These are phyloP conservation scores for Neurospora sp. DNA, from an alignment of 495 filamentous ascomycete genomes.

Conservation along the genomic window DNA sequence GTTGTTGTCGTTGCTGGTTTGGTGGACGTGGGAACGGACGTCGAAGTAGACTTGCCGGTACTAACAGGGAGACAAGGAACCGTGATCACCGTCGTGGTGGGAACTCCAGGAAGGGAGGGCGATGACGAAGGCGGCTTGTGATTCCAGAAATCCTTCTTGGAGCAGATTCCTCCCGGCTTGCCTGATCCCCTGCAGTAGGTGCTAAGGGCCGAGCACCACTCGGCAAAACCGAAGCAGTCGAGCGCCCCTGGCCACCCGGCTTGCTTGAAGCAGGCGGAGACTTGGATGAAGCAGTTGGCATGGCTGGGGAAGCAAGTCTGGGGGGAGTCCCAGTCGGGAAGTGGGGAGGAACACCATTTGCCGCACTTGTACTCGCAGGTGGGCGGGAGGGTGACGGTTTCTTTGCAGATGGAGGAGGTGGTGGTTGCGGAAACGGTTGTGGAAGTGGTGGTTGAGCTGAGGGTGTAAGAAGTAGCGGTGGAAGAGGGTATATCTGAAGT, in stretches of 20 bases:
- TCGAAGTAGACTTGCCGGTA: slow-evolving; percentile 19
- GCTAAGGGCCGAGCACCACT: slow-evolving; percentile 31
- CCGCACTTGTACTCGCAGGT: slow-evolving; percentile 42
- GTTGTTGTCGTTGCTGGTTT: slow-evolving; percentile 4
- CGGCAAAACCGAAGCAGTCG: slow-evolving; percentile 32
- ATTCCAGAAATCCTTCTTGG: slow-evolving; percentile 19
- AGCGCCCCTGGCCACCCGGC: slow-evolving; percentile 38
- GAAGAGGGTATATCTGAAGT: neutral
- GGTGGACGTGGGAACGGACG: slow-evolving; percentile 1
- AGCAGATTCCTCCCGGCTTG: neutral
- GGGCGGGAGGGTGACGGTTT: slow-evolving; percentile 29
- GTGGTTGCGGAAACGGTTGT: slow-evolving; percentile 20
- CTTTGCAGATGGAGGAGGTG: slow-evolving; percentile 30
- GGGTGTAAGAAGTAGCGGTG: slow-evolving; percentile 4
- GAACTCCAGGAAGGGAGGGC: neutral
- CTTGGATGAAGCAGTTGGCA: slow-evolving; percentile 31
- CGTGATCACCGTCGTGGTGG: slow-evolving; percentile 20
- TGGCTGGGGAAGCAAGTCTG: slow-evolving; percentile 25
- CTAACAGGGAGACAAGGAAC: slow-evolving; percentile 23
- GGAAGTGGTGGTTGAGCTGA: slow-evolving; percentile 9
- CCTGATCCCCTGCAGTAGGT: slow-evolving; percentile 27
- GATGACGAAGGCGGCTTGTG: slow-evolving; percentile 27
- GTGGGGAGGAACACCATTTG: slow-evolving; percentile 39
- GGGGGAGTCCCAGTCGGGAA: slow-evolving; percentile 34
- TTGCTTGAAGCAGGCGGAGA: slow-evolving; percentile 36